Conservation (phyloP, 2,329 filamentous ascomycete species). For the Talaromyces sp. region DNA sequence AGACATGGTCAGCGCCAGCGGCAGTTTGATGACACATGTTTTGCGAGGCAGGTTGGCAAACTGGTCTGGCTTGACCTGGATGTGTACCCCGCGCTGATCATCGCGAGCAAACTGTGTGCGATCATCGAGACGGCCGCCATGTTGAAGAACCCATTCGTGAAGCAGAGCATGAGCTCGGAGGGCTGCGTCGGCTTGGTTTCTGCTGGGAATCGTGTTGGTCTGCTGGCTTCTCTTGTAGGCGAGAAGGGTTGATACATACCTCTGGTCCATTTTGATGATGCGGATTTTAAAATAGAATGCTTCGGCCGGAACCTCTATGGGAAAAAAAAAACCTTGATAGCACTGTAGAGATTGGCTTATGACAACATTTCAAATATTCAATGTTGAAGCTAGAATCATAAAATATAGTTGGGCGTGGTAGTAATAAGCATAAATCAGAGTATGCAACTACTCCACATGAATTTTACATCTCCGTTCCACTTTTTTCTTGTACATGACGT, state of each 20-base stretch:
- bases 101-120: constrained; percentile 30
- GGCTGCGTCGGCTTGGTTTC: background rate
- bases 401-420: background rate
- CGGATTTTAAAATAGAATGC: background rate
- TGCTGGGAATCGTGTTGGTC: background rate
- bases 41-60: constrained; percentile 20
- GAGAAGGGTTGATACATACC: background rate
- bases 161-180: constrained; percentile 22
- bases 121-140: constrained; percentile 30
- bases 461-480: background rate
- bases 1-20: constrained; percentile 31
- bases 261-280: background rate
- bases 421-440: background rate
- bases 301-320: background rate
- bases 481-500: background rate
- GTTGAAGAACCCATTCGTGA: constrained; percentile 26
- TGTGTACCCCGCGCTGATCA: constrained; percentile 29
- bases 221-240: background rate
- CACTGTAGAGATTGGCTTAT: background rate
- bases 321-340: background rate
- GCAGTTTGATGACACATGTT: constrained; percentile 33
- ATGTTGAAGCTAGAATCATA: background rate
- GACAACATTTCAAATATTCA: background rate
- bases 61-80: constrained; percentile 28
- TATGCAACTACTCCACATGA: background rate